Conservation (phyloP, 2,329 filamentous ascomycete species). For the Alternaria metachromatica region DNA sequence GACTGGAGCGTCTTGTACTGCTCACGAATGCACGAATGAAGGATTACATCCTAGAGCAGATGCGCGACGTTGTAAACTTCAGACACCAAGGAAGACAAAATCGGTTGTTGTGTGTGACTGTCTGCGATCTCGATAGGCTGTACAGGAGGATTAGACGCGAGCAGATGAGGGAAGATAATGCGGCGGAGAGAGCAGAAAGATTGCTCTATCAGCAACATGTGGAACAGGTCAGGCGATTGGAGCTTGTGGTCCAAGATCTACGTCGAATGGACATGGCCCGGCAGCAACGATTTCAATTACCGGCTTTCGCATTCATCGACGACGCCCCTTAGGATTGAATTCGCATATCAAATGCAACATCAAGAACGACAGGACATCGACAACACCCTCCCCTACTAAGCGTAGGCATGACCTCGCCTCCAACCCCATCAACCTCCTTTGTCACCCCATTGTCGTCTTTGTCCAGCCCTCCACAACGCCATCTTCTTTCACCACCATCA, state of each 20-base stretch:
- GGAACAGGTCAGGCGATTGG: background rate
- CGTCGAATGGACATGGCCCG: rapidly evolving
- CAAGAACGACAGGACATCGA: background rate
- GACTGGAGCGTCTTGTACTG: background rate
- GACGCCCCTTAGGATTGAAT: background rate
- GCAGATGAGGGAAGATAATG: rapidly evolving
- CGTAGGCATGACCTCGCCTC: rapidly evolving
- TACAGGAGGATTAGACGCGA: rapidly evolving
- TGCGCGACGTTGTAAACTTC: background rate
- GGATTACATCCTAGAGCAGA: background rate
- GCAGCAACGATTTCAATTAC: background rate
- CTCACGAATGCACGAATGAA: background rate
- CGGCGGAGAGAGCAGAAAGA: background rate
- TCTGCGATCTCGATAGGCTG: background rate
- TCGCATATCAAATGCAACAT: background rate
- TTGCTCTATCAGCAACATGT: background rate
- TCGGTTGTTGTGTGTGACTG: background rate
- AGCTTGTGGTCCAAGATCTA: background rate
- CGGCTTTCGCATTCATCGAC: background rate
- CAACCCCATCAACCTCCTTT: background rate
- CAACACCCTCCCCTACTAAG: background rate
- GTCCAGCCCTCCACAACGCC: background rate
- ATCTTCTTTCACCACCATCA: background rate
- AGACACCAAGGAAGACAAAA: background rate
- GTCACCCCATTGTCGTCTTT: background rate